Percentiles rank a stretch among this genome's conserved stretches.
Evolutionary conservation across 2,329 filamentous ascomycete genomes (phyloP).

Genomic region (Plectosphaerella cucumerina): DNA sequence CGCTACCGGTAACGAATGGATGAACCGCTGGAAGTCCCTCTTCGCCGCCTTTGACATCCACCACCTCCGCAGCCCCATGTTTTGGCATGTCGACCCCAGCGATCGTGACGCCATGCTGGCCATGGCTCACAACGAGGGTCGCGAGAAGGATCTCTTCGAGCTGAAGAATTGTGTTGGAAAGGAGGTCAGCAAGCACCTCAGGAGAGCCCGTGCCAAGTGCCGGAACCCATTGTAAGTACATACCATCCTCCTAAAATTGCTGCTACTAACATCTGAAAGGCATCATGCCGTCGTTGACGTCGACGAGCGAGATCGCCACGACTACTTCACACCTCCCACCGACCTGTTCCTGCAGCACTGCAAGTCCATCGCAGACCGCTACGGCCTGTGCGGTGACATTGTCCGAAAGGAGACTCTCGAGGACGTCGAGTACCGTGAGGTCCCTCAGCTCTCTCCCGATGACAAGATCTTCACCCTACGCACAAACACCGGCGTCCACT

Average conservation of each 20-base stretch:
- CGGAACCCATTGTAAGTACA: conserved; percentile 14
- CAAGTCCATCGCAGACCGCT: conserved; percentile 50
- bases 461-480: conserved; percentile 61
- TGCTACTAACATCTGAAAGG: conserved; percentile 18
- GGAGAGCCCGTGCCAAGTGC: conserved; percentile 34
- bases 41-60: conserved; percentile 67
- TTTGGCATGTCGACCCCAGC: conserved; percentile 74
- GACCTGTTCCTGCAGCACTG: conserved; percentile 61
- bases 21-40: conserved; percentile 65
- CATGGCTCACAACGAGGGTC: conserved; percentile 57
- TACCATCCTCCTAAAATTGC: not conserved
- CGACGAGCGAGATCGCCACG: conserved; percentile 63
- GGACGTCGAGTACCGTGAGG: conserved; percentile 56
- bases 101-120: conserved; percentile 71
- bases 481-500: conserved; percentile 49
- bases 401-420: conserved; percentile 57
- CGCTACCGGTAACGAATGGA: conserved; percentile 58
- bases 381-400: conserved; percentile 49
- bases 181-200: conserved; percentile 75
- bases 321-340: conserved; percentile 64
- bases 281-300: conserved; percentile 46
- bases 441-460: conserved; percentile 38
- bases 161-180: conserved; percentile 73
- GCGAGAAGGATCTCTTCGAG: conserved; percentile 63
- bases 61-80: conserved; percentile 74